Base-by-base conservation (phyloP, 768 basidiomycete species). In the Mycena chlorophos region DNA sequence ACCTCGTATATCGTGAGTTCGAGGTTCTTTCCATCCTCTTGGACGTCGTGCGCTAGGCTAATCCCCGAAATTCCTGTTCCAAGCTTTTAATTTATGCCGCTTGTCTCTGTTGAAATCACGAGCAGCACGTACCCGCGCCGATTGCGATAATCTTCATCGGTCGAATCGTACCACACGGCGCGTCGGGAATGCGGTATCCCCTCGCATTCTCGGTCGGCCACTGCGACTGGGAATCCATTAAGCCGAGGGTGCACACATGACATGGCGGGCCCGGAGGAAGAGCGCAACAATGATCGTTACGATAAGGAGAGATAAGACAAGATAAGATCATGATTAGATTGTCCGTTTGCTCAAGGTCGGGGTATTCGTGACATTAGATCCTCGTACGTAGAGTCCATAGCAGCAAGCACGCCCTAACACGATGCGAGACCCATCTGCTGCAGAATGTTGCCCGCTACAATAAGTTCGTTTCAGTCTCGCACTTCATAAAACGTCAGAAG, bases 1-100 rank as follows among this genome's bases (percentile, higher is more conserved):
- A 78, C 78, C 59, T 82, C 79, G 60, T 78, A 81, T 23, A 80
- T 73, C 8, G 70, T 71, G 14, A 82, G 59, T 6, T 77, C 64
- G 19, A 80, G 58, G 38, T 79, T 75, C 38, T 71, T 65, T 1
- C 79, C 65, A 26, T 61, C 42, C 37, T 57, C 55, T 39, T 64
- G 61, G 10, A 66, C 52, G 43, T 64, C 61, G 52, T 66, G 65
- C 13, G 65, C 58, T 6, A 66, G 63, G 27, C 61, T 64, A 52
- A 80, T 75, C 1, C 78, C 78, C 17, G 74, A 72, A 62, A 73
- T 78, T 1, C 79, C 45, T 46, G 45, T 10, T 46, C 13, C 4
- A n/a, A 20, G 39, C 5, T 12, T 20, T 10, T 12, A 20, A 10
- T 13, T 40, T 8, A 40, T 25, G 45, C 6, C 22, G 6, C 5